Percentiles rank a stretch among this genome's conserved stretches.
These are phyloP conservation scores for Pyrenopolyporus hunteri DNA, from an alignment of 495 filamentous ascomycete species.

Conservation along the genomic window DNA sequence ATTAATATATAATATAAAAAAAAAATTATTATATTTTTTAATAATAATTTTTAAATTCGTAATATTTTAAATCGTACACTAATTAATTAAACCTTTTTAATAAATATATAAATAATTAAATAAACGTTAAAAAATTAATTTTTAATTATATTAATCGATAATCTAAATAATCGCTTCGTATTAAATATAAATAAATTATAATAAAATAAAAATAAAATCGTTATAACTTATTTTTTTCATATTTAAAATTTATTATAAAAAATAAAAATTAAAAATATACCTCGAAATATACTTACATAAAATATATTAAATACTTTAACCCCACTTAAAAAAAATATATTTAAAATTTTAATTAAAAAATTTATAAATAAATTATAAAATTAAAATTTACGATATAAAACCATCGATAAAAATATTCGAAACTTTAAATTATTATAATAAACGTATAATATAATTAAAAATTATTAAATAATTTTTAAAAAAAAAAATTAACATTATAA, in stretches of 20 bases:
- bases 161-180: not conserved
- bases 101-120: not conserved
- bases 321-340: not conserved
- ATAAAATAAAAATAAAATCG: not conserved
- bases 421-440: not conserved
- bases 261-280: not conserved
- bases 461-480: not conserved
- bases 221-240: not conserved
- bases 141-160: not conserved
- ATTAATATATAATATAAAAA: too few relatives aligned
- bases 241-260: not conserved
- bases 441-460: not conserved
- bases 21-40: too few relatives aligned
- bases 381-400: not conserved
- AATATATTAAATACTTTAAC: not conserved
- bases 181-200: not conserved
- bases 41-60: not conserved
- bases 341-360: not conserved
- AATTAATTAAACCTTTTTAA: not conserved
- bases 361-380: not conserved
- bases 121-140: too few relatives aligned
- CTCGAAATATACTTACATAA: not conserved
- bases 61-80: not conserved
- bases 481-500: not conserved
- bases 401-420: not conserved